These are phyloP conservation scores for Mucor piriformis DNA, from an alignment of 371 early-diverging fungal species.

Conservation along the genomic window DNA sequence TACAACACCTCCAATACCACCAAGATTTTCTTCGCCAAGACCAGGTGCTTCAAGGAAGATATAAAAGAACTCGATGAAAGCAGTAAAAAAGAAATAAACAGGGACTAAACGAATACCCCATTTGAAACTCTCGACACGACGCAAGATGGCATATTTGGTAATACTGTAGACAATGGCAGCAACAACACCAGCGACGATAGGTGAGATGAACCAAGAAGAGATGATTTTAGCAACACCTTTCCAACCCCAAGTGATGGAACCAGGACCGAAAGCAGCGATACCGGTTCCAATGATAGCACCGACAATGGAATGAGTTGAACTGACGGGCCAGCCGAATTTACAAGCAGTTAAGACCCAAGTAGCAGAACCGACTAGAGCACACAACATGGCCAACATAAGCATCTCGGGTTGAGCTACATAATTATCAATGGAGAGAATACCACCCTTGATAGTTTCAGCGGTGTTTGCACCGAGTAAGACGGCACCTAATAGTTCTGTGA, in stretches of 20 bases:
- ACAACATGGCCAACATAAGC: conserved; percentile 83
- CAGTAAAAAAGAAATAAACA: conserved; percentile 78
- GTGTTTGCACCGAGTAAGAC: conserved; percentile 77
- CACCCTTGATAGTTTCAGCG: conserved; percentile 77
- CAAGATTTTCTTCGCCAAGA: conserved; percentile 37
- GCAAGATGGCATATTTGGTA: conserved; percentile 67
- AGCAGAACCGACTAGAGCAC: conserved; percentile 79
- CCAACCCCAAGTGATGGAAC: conserved; percentile 74
- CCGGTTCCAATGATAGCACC: conserved; percentile 84
- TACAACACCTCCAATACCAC: conserved; percentile 47
- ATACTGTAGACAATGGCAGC: conserved; percentile 69
- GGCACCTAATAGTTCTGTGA: conserved; percentile 88
- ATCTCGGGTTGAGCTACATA: conserved; percentile 69
- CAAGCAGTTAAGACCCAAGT: conserved; percentile 80
- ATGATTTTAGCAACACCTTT: conserved; percentile 74
- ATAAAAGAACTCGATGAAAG: conserved; percentile 72
- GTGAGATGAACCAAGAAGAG: conserved; percentile 80
- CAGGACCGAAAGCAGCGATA: conserved; percentile 72
- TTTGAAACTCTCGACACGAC: conserved; percentile 66
- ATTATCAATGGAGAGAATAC: conserved; percentile 58
- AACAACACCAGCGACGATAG: conserved; percentile 68
- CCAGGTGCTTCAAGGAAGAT: conserved; percentile 75
- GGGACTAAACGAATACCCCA: conserved; percentile 79
- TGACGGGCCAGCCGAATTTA: conserved; percentile 59
- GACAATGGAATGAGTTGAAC: conserved; percentile 70